Percentiles rank a stretch among this genome's conserved stretches.
These are phyloP conservation scores for Boletellus sp. DNA, from an alignment of 1,284 basidiomycete species.

Conservation along the genomic window DNA sequence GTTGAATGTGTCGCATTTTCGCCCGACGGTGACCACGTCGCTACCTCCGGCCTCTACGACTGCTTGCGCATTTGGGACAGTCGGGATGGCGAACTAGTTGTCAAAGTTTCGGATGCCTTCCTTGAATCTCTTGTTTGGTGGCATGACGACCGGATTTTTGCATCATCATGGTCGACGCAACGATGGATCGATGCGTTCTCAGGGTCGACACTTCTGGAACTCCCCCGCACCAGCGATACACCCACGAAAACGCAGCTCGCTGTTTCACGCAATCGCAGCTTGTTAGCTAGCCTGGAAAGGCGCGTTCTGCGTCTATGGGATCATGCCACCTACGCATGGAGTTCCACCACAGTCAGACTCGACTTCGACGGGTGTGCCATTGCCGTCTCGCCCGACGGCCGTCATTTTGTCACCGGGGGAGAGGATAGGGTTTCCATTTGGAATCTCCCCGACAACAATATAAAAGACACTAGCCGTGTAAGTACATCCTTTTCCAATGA, in stretches of 20 bases:
- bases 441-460: neutral
- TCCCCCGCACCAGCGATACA: constrained; percentile 1
- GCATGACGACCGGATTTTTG: constrained; percentile 18
- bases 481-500: neutral
- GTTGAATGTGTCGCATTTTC: constrained; percentile 19
- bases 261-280: constrained; percentile 9
- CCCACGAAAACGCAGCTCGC: constrained; percentile 6
- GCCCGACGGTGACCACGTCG: constrained; percentile 19
- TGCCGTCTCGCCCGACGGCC: constrained; percentile 9
- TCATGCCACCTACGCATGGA: constrained; percentile 6
- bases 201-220: constrained; percentile 12
- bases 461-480: neutral
- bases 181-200: constrained; percentile 11
- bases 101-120: constrained; percentile 8
- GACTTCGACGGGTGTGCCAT: constrained; percentile 5
- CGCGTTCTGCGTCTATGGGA: constrained; percentile 11
- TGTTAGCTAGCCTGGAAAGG: constrained; percentile 7
- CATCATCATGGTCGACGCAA: constrained; percentile 11
- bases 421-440: constrained; percentile 16
- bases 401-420: constrained; percentile 11
- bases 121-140: constrained; percentile 19
- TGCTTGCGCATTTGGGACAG: constrained; percentile 18
- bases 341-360: neutral
- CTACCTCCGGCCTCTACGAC: constrained; percentile 15
- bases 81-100: constrained; percentile 8